Conservation (phyloP, 208 protist species). For the Trichomonas gallinae region DNA sequence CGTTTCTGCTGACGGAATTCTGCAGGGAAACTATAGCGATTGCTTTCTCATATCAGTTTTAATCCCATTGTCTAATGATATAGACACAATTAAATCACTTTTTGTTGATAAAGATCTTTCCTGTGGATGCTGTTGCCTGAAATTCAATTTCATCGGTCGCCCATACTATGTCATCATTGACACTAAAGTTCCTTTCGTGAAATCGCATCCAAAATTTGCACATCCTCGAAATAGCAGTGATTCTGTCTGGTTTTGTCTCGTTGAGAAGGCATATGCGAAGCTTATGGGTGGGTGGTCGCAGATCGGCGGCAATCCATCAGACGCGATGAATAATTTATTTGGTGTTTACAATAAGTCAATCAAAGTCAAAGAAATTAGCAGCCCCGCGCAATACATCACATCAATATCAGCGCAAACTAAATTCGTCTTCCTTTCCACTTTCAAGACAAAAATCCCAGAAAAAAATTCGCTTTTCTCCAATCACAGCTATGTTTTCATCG, state of each 20-base stretch:
- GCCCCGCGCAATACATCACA: not conserved
- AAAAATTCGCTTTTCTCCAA: not conserved
- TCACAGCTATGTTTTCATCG: not conserved
- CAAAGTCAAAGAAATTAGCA: not conserved
- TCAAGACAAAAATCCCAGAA: not conserved
- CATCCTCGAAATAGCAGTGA: not conserved
- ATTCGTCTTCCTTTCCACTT: not conserved
- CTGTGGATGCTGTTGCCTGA: not conserved
- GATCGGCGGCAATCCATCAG: not conserved
- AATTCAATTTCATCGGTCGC: not conserved
- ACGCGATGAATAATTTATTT: not conserved
- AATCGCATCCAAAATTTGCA: not conserved
- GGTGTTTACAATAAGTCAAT: not conserved
- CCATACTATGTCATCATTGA: not conserved
- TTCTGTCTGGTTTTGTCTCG: not conserved
- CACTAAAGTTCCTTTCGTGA: not conserved
- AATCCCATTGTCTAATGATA: not conserved
- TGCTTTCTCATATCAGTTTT: not conserved
- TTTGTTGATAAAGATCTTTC: not conserved
- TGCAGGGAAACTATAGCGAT: not conserved
- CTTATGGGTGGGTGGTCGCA: not conserved
- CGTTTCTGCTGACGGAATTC: not conserved
- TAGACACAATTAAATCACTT: not conserved
- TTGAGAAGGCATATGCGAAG: not conserved
- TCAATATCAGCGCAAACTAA: not conserved